These are phyloP conservation scores for Astrothelium macrocarpum DNA, from an alignment of 495 filamentous ascomycete species.

Conservation along the genomic window DNA sequence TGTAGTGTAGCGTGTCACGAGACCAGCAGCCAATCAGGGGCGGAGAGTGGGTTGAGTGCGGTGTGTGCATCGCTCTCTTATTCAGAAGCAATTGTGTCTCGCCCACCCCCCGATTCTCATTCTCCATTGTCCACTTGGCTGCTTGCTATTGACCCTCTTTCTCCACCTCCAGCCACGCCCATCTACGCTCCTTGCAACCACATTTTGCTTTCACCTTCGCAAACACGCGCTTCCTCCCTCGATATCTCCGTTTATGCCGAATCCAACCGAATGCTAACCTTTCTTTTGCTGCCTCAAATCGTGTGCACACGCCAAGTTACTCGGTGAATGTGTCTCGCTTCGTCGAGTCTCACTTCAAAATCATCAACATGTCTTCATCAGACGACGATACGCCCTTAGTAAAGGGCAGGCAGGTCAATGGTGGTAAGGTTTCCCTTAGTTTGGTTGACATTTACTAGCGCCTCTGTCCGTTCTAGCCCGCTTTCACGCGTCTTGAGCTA, in stretches of 20 bases:
- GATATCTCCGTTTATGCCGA: constrained; percentile 14
- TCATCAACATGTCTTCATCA: constrained; percentile 29
- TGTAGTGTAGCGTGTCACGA: constrained; percentile 10
- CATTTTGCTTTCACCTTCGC: neutral
- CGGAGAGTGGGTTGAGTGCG: constrained; percentile 17
- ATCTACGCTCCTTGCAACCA: constrained; percentile 7
- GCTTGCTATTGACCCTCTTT: constrained; percentile 30
- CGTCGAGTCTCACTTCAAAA: neutral
- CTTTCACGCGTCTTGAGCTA: neutral
- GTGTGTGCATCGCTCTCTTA: neutral
- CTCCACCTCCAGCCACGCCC: constrained; percentile 20
- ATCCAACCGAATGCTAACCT: constrained; percentile 7
- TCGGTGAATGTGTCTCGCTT: neutral
- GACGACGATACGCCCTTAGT: constrained; percentile 33
- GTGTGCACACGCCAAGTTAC: neutral
- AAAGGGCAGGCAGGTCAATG: constrained; percentile 20
- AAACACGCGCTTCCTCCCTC: constrained; percentile 23
- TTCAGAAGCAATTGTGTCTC: constrained; percentile 13
- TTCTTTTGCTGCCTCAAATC: constrained; percentile 1
- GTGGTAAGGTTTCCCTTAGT: constrained; percentile 21
- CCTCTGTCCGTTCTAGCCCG: neutral
- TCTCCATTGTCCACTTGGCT: constrained; percentile 16
- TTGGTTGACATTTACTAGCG: neutral
- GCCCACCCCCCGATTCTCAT: neutral
- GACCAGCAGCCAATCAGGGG: constrained; percentile 18